phyloP scores from a whole-genome alignment of 768 basidiomycete species.

The Postia placenta region DNA sequence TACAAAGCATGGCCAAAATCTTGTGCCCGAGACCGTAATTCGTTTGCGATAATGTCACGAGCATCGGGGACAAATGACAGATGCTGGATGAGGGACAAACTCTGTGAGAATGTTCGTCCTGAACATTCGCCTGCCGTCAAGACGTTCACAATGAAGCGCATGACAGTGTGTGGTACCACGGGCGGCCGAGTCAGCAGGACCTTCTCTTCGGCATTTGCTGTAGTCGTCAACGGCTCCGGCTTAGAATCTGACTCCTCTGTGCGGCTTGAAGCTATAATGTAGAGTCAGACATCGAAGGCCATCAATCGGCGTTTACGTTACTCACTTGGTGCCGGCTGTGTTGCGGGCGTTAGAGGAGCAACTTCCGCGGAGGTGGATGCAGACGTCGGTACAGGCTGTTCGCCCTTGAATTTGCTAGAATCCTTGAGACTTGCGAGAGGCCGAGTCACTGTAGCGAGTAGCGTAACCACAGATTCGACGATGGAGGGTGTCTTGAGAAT shows the following conservation, averaged over 20 bases:
- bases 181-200: slow-evolving; percentile 69
- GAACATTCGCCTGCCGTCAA: slow-evolving; percentile 97
- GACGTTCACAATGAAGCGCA: slow-evolving; percentile 93
- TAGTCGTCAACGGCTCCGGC: slow-evolving; percentile 11
- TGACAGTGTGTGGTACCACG: slow-evolving; percentile 75
- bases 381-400: background rate
- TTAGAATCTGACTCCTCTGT: slow-evolving; percentile 6
- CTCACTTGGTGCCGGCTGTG: slow-evolving; percentile 5
- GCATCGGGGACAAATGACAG: slow-evolving; percentile 85
- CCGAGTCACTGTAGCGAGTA: slow-evolving; percentile 85
- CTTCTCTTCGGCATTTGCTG: slow-evolving; percentile 29
- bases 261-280: background rate
- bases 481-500: slow-evolving; percentile 84
- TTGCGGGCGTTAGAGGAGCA: background rate
- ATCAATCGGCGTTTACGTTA: too few species aligned
- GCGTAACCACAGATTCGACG: slow-evolving; percentile 86
- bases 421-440: slow-evolving; percentile 56
- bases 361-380: background rate
- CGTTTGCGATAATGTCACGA: slow-evolving; percentile 83
- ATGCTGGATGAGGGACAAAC: slow-evolving; percentile 87
- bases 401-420: slow-evolving; percentile 20
- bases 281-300: too few species aligned
- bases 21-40: slow-evolving; percentile 81
- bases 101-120: slow-evolving; percentile 92
- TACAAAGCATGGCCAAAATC: slow-evolving; percentile 76